Base-by-base conservation (phyloP, 148 eudicot genomes). In the Dysphania ambrosioides region DNA sequence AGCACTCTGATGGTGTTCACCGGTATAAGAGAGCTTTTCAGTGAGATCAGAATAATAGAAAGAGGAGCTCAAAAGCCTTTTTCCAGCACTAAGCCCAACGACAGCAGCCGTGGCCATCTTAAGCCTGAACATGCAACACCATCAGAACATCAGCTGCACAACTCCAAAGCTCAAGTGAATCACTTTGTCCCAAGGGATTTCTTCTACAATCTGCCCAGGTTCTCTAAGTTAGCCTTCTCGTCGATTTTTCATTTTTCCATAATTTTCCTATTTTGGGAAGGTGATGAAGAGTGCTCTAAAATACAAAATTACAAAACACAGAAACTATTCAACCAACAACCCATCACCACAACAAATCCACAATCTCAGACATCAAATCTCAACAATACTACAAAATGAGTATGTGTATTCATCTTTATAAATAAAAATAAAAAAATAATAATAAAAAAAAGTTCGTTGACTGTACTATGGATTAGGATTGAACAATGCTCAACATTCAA, bases 31-130 rank as follows among this genome's bases (percentile, higher is more conserved):
- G 29, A 94, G 82, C 80, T 85, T 91, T 44, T 89, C 97, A 0
- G 82, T 55, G 31, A 82, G 66, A 66, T 91, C 97, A 72, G 90
- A 86, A 77, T 88, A 85, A 80, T 70, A 78, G 77, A 82, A 87
- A 71, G 89, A 86, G 19, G 93, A 87, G 76, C 84, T 82, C 81
- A 91, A 75, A 66, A 91, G 87, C 82, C 96, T 87, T 81, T 90
- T 84, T 61, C 96, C 98, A 63, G 96, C 72, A 72, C 84, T 88
- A 70, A 91, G 88, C 71, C 98, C 98, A 68, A 94, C 79, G 75
- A 93, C 89, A 75, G 96, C 97, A 79, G 97, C 86, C 19, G 92
- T 79, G 75, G 87, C 88, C 96, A 95, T 92, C 85, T 76, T 88
- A 76, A 78, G 85, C 87, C 81, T 74, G 75, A 74, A 70, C 71